Base-by-base conservation (phyloP, 78 protist genomes). In the Dictyostelium purpureum region DNA sequence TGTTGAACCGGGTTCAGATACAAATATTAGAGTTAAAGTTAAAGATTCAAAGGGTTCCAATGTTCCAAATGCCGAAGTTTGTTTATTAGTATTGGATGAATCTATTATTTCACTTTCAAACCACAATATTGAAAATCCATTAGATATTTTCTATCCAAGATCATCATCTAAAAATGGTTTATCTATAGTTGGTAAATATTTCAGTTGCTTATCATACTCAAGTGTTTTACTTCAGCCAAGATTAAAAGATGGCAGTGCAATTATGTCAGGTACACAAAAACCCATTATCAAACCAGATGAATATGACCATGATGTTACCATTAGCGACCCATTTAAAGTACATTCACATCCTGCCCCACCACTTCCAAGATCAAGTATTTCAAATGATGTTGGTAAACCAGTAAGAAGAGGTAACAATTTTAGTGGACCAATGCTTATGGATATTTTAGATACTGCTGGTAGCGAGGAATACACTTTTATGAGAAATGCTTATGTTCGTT, bases 361-460 rank as follows among this genome's bases (percentile, higher is more conserved):
- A 63, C 43, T 43, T 5, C 0, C 19, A 9, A 57, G 66, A 26
- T 26, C 6, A 26, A 35, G 66, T 57, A n/a, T n/a, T n/a, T n/a
- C n/a, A n/a, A n/a, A n/a, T n/a, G 2, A 63, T 61, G n/a, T 61
- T 63, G 71, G 71, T 14, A 19, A 37, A 33, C 71, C 71, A 63
- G 0, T 24, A n/a, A 74, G 40, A 40, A 74, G 59, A 40, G 45
- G 79, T 49, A 16, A 31, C 7, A 40, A 51, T 14, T 3, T 43
- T 4, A 28, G 35, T 28, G 81, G 81, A 35, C 9, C 28, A 2
- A 24, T 74, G 11, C 28, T 96, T n/a, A 90, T 98, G 2, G 98
- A 97, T 71, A 97, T 97, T 31, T 73, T 97, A 19, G 99, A 98
- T 93, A 98, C 99, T 12, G 99, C 99, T 0, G 99, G 99, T 14